phyloP scores from a whole-genome alignment of 345 rosid genomes.

The Eutrema yunnanense region DNA sequence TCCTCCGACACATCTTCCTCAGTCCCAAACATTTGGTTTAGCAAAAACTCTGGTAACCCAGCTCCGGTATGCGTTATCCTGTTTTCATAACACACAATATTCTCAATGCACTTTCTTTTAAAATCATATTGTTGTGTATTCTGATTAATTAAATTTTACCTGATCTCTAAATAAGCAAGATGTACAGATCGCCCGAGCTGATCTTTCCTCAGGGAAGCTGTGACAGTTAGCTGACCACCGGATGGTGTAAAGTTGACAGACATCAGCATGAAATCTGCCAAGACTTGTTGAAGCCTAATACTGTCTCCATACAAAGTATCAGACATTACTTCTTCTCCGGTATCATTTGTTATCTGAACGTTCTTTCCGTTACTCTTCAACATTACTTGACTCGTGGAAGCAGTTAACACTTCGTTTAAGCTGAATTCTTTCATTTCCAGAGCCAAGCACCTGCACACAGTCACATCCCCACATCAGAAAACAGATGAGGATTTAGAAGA shows the following conservation, averaged over 20 bases:
- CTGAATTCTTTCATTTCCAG: constrained; percentile 76
- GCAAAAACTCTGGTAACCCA: constrained; percentile 62
- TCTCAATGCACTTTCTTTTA: not conserved
- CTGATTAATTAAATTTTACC: constrained; percentile 35
- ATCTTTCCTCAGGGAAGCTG: constrained; percentile 58
- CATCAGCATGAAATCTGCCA: constrained; percentile 62
- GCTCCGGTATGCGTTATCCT: constrained; percentile 65
- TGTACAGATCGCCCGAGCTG: constrained; percentile 66
- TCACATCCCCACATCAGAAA: not conserved
- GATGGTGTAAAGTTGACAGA: constrained; percentile 55
- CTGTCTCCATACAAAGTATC: constrained; percentile 73
- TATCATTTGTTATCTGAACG: constrained; percentile 47
- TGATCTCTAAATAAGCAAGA: constrained; percentile 62
- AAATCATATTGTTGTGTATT: not conserved
- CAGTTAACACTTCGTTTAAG: constrained; percentile 47
- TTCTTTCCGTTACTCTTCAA: constrained; percentile 57
- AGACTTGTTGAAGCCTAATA: constrained; percentile 75
- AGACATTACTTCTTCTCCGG: constrained; percentile 42
- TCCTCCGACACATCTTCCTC: constrained; percentile 63
- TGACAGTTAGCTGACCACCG: constrained; percentile 49
- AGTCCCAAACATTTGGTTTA: constrained; percentile 71
- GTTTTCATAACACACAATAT: constrained; percentile 14
- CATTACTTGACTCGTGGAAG: constrained; percentile 70
- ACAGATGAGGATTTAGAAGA: not conserved
- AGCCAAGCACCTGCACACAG: constrained; percentile 56